Base-by-base conservation (phyloP, 352 stramenopile species). In the Pythium folliculosum region DNA sequence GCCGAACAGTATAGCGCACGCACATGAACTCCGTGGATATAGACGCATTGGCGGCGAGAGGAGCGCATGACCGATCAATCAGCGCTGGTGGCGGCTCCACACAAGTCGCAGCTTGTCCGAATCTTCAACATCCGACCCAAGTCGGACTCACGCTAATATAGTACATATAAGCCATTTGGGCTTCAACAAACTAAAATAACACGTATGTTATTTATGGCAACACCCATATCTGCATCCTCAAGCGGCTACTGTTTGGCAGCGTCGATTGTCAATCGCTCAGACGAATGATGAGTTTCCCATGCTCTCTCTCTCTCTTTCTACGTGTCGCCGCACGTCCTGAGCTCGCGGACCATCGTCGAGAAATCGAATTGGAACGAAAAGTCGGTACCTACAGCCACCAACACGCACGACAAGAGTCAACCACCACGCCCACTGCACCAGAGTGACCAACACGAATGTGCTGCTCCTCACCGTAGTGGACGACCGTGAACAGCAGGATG, bases 391-490 rank as follows among this genome's bases (percentile, higher is more conserved):
- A 49, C 13, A 49, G 3, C n/a, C n/a, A 32, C 27, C 27, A 32
- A 6, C 27, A 32, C 27, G 27, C 27, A 32, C 27, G 27, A 5
- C 27, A 32, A 2, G 27, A 32, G 27, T 32, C 38, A 19, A 45
- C 38, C 16, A 19, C 38, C 38, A 43, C 7, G 37, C 37, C 37
- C 37, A 43, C 37, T 43, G n/a, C n/a, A n/a, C n/a, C n/a, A n/a
- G n/a, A n/a, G n/a, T n/a, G n/a, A n/a, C n/a, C n/a, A n/a, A n/a
- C n/a, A n/a, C n/a, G n/a, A n/a, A n/a, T n/a, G n/a, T n/a, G n/a
- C n/a, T n/a, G n/a, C n/a, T n/a, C n/a, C 27, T 56, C 49, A 66
- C 67, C 60, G 48, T 69, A 73, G 25, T 70, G 67, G 22, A 69
- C 4, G n/a, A 70, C 17, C 0, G 66, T 44, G 22, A 72, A 72